Percentiles rank a stretch among this genome's conserved stretches.
Conservation (phyloP, 768 basidiomycete genomes). For the Phanerochaete carnosa region DNA sequence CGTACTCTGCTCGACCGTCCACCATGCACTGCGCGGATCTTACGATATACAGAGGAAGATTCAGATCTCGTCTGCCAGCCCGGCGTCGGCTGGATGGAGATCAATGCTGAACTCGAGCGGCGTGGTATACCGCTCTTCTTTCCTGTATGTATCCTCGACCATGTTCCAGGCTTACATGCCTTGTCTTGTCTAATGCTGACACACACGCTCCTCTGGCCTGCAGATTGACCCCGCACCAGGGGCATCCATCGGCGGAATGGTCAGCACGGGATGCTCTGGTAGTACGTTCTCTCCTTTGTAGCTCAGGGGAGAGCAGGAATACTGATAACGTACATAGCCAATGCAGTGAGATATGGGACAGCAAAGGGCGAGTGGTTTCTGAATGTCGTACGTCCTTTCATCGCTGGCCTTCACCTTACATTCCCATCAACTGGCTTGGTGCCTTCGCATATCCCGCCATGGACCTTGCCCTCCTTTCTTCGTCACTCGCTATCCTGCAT, state of each 20-base stretch:
- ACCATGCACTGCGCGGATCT: background rate
- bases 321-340: slow-evolving; percentile 23
- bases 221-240: slow-evolving; percentile 74
- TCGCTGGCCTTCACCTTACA: no score
- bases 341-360: slow-evolving; percentile 84
- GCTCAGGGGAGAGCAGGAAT: no score
- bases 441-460: no score
- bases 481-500: no score
- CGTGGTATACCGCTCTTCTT: slow-evolving; percentile 80
- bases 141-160: slow-evolving; percentile 47
- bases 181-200: slow-evolving; percentile 32
- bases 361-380: slow-evolving; percentile 88
- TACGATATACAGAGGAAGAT: slow-evolving; percentile 49
- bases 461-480: no score
- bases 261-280: slow-evolving; percentile 81
- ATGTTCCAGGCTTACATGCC: no score
- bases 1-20: no score
- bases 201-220: no score
- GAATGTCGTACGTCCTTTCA: slow-evolving; percentile 56
- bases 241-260: slow-evolving; percentile 87
- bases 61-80: slow-evolving; percentile 75
- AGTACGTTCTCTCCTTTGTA: slow-evolving; percentile 45
- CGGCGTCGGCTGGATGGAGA: slow-evolving; percentile 75
- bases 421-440: no score
- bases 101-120: slow-evolving; percentile 65